phyloP scores from a whole-genome alignment of 2,329 filamentous ascomycete species.

The Beauveria pseudobassiana region DNA sequence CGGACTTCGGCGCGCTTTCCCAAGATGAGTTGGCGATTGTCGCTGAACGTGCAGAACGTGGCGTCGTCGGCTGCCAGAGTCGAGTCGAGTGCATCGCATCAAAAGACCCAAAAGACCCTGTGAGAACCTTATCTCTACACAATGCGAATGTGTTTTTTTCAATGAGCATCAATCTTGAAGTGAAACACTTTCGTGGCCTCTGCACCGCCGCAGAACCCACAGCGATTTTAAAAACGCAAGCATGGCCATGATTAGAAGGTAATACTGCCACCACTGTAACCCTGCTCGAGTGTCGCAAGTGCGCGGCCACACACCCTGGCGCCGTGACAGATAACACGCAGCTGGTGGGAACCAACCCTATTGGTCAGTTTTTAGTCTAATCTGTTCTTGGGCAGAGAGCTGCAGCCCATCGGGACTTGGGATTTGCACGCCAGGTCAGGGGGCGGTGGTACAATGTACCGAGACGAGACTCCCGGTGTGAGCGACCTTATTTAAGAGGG shows the following conservation, averaged over 20 bases:
- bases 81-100: not conserved
- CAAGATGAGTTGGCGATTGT: not conserved
- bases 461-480: slow-evolving; percentile 26
- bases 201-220: slow-evolving; percentile 9
- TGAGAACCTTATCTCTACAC: not conserved
- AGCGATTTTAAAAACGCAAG: not conserved
- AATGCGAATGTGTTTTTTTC: not conserved
- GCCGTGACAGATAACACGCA: slow-evolving; percentile 27
- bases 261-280: not conserved
- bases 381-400: slow-evolving; percentile 26
- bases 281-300: slow-evolving; percentile 3
- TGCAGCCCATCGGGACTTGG: slow-evolving; percentile 22
- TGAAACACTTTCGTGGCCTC: slow-evolving; percentile 10
- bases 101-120: not conserved
- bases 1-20: not conserved
- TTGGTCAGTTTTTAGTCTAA: slow-evolving; percentile 20
- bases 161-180: slow-evolving; percentile 4
- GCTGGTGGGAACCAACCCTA: slow-evolving; percentile 28
- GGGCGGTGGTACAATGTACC: slow-evolving; percentile 29
- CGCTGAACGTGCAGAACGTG: too few species aligned
- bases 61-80: too few species aligned
- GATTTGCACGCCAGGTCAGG: slow-evolving; percentile 27
- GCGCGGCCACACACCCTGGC: not conserved
- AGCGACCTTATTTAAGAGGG: slow-evolving; percentile 13
- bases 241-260: not conserved